These are phyloP conservation scores for Pterocarpus macrocarpus DNA, from an alignment of 306 rosid species.

Conservation along the genomic window DNA sequence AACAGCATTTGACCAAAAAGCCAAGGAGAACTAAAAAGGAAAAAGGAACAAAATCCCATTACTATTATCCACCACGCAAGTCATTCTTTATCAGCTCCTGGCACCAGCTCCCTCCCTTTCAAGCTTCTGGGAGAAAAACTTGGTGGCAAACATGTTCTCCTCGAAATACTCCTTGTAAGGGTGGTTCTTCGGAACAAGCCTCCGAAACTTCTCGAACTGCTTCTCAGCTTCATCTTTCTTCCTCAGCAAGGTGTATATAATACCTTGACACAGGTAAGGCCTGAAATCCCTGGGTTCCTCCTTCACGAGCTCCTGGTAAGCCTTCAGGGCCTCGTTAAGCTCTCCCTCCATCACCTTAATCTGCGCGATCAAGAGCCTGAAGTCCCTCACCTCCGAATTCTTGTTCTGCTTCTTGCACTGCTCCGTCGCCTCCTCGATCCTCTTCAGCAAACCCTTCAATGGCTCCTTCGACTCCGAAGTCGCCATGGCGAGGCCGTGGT, in stretches of 20 bases:
- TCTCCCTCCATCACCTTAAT: slow-evolving; percentile 78
- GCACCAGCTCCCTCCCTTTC: slow-evolving; percentile 70
- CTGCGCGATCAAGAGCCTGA: slow-evolving; percentile 85
- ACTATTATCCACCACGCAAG: neutral
- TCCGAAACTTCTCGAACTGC: slow-evolving; percentile 80
- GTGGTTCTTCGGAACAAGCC: slow-evolving; percentile 89
- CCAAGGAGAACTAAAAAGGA: neutral
- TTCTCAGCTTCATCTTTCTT: slow-evolving; percentile 92
- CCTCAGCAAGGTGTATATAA: slow-evolving; percentile 74
- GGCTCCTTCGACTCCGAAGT: slow-evolving; percentile 56
- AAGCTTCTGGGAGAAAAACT: slow-evolving; percentile 68
- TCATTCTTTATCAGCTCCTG: slow-evolving; percentile 51
- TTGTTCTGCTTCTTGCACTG: slow-evolving; percentile 67
- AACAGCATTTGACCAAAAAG: slow-evolving; percentile 16
- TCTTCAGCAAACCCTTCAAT: slow-evolving; percentile 53
- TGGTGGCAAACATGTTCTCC: slow-evolving; percentile 80
- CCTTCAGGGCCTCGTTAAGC: slow-evolving; percentile 67
- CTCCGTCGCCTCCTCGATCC: slow-evolving; percentile 68
- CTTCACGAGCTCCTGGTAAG: slow-evolving; percentile 82
- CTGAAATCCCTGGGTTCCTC: slow-evolving; percentile 98
- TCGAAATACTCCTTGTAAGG: slow-evolving; percentile 89
- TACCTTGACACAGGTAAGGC: slow-evolving; percentile 95
- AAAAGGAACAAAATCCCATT: slow-evolving; percentile 5
- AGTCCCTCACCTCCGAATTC: slow-evolving; percentile 77
- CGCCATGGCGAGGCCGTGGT: slow-evolving; percentile 89